Evolutionary conservation across 2,329 filamentous ascomycete species (phyloP), one percentile per base, ranked within the genome.

Genomic region (Phyllosticta paracitricarpa): DNA sequence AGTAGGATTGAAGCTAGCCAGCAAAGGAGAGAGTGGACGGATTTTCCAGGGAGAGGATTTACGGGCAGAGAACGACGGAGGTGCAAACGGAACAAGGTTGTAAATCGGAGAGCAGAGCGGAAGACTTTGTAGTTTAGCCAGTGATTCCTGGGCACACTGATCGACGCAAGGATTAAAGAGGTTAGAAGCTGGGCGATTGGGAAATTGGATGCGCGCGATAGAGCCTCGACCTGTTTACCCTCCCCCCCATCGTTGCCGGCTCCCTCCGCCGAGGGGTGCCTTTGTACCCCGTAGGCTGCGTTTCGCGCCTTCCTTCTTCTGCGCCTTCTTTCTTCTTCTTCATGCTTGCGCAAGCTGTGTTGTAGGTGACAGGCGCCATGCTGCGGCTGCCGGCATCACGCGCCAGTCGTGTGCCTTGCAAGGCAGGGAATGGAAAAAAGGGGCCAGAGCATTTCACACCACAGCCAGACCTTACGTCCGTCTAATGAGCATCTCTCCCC

Each of bases 341-440:
- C 40, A n/a, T n/a, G 40, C 40, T 48, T 14, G 14, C 40, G 40
- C 40, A 48, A 48, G 40, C 17, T n/a, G 17, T 48, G 40, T 48
- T 48, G 40, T 48, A 14, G 14, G 7, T 48, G 40, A 48, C 40
- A 48, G 40, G 40, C 40, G 40, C 40, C 40, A n/a, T 48, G 17
- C 28, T 56, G 58, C 58, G 58, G 58, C 53, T 61, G 57, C 51
- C 57, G 57, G 51, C 57, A 33, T 51, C 52, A 60, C 30, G 55
- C 58, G 33, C 55, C 56, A 52, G 25, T n/a, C 40, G 14, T 7
- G 14, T 51, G 40, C 56, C 40, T 48, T 48, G 40, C 40, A n/a
- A 48, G 40, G 14, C 40, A 48, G 40, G 40, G 40, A 48, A 48
- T 48, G 40, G 14, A n/a, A 48, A 19, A 48, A 48, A 48, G 40